A percentile compares a stretch with the other conserved stretches of the same genome.
phyloP scores from a whole-genome alignment of 768 basidiomycete species.

The Melanogaster broomeanus region DNA sequence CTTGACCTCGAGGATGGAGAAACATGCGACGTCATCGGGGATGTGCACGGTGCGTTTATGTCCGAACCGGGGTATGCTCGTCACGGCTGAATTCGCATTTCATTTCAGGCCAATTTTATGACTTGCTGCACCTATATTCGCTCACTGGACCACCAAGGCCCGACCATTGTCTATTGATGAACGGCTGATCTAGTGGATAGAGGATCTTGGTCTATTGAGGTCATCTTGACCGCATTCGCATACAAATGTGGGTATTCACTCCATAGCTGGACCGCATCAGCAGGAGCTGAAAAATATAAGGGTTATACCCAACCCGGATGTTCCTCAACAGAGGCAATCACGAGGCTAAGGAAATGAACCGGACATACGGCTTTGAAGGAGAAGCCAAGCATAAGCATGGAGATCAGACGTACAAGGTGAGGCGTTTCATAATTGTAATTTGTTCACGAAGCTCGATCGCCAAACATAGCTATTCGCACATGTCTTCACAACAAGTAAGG shows the following conservation, averaged over 20 bases:
- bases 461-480: slow-evolving; percentile 79
- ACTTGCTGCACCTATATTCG: slow-evolving; percentile 83
- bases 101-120: slow-evolving; percentile 86
- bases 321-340: slow-evolving; percentile 97
- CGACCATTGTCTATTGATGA: slow-evolving; percentile 87
- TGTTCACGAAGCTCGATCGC: slow-evolving; percentile 6
- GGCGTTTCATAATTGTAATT: background rate
- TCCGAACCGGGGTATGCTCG: background rate
- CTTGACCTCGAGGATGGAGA: slow-evolving; percentile 73
- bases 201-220: slow-evolving; percentile 94
- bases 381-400: slow-evolving; percentile 97
- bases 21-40: slow-evolving; percentile 93
- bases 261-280: background rate
- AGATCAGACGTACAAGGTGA: slow-evolving; percentile 89
- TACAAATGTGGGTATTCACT: slow-evolving; percentile 75
- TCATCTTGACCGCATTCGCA: slow-evolving; percentile 90
- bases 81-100: slow-evolving; percentile 2
- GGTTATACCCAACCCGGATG: slow-evolving; percentile 89
- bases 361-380: slow-evolving; percentile 91
- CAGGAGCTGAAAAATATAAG: slow-evolving; percentile 40
- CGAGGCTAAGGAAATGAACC: slow-evolving; percentile 97
- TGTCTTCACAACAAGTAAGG: slow-evolving; percentile 85
- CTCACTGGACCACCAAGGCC: slow-evolving; percentile 85
- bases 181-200: slow-evolving; percentile 97
- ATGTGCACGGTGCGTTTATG: slow-evolving; percentile 76